Conservation (phyloP, 148 eudicot species). For the Linanthus parryae region DNA sequence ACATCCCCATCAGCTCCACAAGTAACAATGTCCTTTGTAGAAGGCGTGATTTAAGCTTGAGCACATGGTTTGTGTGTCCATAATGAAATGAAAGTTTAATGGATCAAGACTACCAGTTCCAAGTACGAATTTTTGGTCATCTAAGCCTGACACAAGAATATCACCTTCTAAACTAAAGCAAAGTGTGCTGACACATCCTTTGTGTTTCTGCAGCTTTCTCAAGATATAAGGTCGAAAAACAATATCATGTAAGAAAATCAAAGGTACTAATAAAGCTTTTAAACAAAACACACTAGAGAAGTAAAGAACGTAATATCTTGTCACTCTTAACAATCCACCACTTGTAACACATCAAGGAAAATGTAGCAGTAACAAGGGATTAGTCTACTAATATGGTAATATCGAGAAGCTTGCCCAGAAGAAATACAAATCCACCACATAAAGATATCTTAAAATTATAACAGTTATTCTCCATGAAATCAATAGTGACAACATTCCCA, state of each 20-base stretch:
- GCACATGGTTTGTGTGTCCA: conserved; percentile 72
- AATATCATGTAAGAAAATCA: conserved; percentile 49
- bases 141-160: conserved; percentile 82
- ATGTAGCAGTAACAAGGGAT: too few species aligned
- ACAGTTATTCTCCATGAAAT: too few species aligned
- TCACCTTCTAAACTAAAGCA: conserved; percentile 77
- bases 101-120: conserved; percentile 87
- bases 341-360: neutral
- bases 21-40: conserved; percentile 71
- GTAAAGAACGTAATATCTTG: neutral
- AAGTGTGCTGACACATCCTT: conserved; percentile 91
- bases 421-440: too few species aligned
- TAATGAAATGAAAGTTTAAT: conserved; percentile 64
- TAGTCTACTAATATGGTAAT: too few species aligned
- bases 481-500: too few species aligned
- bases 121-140: conserved; percentile 75
- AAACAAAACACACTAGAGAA: neutral
- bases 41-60: conserved; percentile 93
- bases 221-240: conserved; percentile 63
- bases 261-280: neutral
- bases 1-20: conserved; percentile 99
- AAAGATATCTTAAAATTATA: too few species aligned
- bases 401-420: too few species aligned
- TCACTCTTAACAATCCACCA: neutral
- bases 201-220: conserved; percentile 69